phyloP scores from a whole-genome alignment of 345 rosid genomes.

The Camelina neglecta region DNA sequence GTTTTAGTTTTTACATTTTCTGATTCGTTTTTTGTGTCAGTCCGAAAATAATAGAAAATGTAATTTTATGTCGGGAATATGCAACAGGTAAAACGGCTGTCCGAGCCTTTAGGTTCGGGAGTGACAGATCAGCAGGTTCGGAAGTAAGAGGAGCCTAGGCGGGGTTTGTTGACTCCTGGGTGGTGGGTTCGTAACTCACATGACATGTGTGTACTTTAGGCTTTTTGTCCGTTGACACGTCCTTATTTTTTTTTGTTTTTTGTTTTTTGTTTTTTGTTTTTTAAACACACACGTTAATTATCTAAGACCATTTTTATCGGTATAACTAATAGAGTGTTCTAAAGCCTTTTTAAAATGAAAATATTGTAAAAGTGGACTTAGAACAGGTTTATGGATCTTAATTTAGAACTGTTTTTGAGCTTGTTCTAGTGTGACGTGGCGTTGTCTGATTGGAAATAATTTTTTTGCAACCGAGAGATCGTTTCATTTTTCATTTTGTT shows the following conservation, averaged over 20 bases:
- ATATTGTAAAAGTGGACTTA: too few relatives aligned
- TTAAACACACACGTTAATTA: too few relatives aligned
- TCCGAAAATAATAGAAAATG: conserved; percentile 16
- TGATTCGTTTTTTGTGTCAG: conserved; percentile 27
- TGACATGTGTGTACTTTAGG: conserved; percentile 24
- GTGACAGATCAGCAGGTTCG: conserved; percentile 44
- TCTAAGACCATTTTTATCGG: too few relatives aligned
- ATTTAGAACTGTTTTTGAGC: too few relatives aligned
- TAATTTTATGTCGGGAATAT: conserved; percentile 49
- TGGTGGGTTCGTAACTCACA: conserved; percentile 24
- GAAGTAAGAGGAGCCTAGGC: conserved; percentile 13
- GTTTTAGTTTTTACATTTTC: conserved; percentile 12
- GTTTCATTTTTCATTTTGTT: too few relatives aligned
- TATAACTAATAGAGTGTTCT: too few relatives aligned
- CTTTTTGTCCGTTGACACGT: conserved; percentile 19
- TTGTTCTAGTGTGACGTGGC: too few relatives aligned
- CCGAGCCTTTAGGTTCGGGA: conserved; percentile 62
- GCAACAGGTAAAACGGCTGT: conserved; percentile 69
- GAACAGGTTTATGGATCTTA: too few relatives aligned
- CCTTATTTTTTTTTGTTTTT: neutral
- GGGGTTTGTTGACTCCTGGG: neutral
- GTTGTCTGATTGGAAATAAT: too few relatives aligned
- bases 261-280: neutral
- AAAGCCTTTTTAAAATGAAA: too few relatives aligned
- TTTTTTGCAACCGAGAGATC: too few relatives aligned